Conservation (phyloP, 192 early-diverging fungal species). For the Coemansia sp. region DNA sequence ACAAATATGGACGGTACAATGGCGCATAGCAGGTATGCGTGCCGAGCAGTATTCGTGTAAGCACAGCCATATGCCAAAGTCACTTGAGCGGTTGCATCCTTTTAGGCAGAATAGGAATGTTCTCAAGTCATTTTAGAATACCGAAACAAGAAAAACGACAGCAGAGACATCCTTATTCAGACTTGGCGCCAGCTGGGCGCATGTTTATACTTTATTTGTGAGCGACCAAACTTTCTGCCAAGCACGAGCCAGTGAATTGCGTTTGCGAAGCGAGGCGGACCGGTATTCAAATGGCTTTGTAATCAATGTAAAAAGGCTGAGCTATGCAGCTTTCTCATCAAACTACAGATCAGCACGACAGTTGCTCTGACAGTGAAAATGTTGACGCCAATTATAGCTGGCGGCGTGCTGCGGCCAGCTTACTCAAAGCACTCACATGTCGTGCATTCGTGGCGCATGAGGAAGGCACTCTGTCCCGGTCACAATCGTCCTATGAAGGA, state of each 20-base stretch:
- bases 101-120: not conserved
- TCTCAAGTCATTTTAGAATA: not conserved
- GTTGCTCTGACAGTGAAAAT: not conserved
- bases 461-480: not conserved
- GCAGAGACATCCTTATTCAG: not conserved
- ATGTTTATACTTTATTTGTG: not conserved
- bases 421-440: slow-evolving; percentile 13
- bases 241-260: not conserved
- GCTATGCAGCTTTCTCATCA: not conserved
- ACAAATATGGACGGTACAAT: not conserved
- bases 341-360: not conserved
- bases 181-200: not conserved
- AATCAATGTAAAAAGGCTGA: not conserved
- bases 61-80: not conserved
- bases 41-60: not conserved
- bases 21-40: not conserved
- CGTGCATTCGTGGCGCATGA: slow-evolving; percentile 7
- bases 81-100: slow-evolving; percentile 5
- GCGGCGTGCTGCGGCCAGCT: slow-evolving; percentile 9
- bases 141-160: not conserved
- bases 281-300: not conserved
- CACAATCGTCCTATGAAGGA: not conserved
- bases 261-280: not conserved
- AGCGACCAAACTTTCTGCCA: not conserved
- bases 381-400: not conserved